Evolutionary conservation across 768 basidiomycete species (phyloP).

Genomic region (Rhodotorula sphaerocarpa): DNA sequence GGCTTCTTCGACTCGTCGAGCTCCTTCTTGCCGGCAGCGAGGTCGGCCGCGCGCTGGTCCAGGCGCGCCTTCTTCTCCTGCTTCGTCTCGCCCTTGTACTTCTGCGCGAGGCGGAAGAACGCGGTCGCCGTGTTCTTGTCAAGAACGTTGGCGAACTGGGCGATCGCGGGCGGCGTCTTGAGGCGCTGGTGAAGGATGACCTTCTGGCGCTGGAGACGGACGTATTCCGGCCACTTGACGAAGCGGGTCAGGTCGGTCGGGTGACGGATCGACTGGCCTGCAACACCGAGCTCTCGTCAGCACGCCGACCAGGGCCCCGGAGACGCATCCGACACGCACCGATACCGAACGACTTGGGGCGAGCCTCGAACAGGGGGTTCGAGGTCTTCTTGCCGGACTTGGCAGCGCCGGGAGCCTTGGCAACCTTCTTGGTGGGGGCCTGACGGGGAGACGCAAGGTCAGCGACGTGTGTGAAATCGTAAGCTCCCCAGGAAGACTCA

Average conservation of each 20-base stretch:
- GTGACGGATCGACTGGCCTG: conserved; percentile 89
- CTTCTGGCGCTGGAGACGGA: conserved; percentile 95
- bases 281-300: not conserved
- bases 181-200: conserved; percentile 95
- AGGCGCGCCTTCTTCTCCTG: conserved; percentile 96
- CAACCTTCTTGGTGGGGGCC: conserved; percentile 30
- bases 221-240: conserved; percentile 99
- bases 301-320: not conserved
- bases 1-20: conserved; percentile 83
- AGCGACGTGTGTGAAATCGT: not conserved
- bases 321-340: conserved; percentile 50
- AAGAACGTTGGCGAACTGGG: conserved; percentile 87
- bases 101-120: conserved; percentile 95
- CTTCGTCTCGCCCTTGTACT: conserved; percentile 90
- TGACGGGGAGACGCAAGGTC: not conserved
- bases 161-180: conserved; percentile 96
- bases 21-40: conserved; percentile 65
- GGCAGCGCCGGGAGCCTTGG: conserved; percentile 60
- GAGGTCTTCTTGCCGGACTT: conserved; percentile 62
- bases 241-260: conserved; percentile 86
- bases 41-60: conserved; percentile 61
- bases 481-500: not conserved
- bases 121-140: conserved; percentile 99
- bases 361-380: conserved; percentile 92
- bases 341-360: conserved; percentile 87